Percentiles rank a stretch among this genome's conserved stretches.
These are phyloP conservation scores for Hygrocybe coccinea DNA, from an alignment of 768 basidiomycete genomes.

Conservation along the genomic window DNA sequence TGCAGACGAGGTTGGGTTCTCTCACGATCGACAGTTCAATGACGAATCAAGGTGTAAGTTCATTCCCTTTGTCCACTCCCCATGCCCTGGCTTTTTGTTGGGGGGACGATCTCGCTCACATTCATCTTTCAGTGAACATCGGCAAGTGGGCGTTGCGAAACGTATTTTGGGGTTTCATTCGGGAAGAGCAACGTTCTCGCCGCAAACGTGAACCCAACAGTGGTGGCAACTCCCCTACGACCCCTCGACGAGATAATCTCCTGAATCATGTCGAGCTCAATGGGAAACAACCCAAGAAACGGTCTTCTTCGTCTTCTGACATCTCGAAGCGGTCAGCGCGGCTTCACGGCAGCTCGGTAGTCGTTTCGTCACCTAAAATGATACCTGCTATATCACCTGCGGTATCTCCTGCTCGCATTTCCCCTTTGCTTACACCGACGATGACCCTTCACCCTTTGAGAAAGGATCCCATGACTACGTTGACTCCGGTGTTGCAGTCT, in stretches of 20 bases:
- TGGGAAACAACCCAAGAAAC: constrained; percentile 1
- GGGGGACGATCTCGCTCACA: constrained; percentile 1
- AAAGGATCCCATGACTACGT: constrained; percentile 25
- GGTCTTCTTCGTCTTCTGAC: constrained; percentile 3
- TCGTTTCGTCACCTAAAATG: constrained; percentile 63
- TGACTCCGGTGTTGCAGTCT: constrained; percentile 39
- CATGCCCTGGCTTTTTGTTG: constrained; percentile 6
- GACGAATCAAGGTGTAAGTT: constrained; percentile 80
- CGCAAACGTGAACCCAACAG: constrained; percentile 28
- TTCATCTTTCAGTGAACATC: constrained; percentile 65
- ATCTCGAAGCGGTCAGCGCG: constrained; percentile 7
- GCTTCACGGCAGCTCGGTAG: constrained; percentile 29
- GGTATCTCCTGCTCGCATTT: constrained; percentile 40
- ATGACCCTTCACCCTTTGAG: constrained; percentile 41
- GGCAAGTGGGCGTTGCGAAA: constrained; percentile 90
- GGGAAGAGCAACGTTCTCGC: constrained; percentile 54
- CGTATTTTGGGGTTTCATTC: constrained; percentile 73
- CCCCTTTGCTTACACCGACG: constrained; percentile 56
- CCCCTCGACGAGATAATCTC: constrained; percentile 12
- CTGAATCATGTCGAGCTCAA: neutral
- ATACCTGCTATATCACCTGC: constrained; percentile 57
- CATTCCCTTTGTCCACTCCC: neutral
- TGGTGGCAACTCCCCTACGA: constrained; percentile 14
- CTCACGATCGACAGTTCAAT: constrained; percentile 51
- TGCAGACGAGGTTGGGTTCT: constrained; percentile 82